Evolutionary conservation across 345 rosid genomes (phyloP), one percentile per base, ranked within the genome.

Genomic region (Eucalyptus pauciflora): DNA sequence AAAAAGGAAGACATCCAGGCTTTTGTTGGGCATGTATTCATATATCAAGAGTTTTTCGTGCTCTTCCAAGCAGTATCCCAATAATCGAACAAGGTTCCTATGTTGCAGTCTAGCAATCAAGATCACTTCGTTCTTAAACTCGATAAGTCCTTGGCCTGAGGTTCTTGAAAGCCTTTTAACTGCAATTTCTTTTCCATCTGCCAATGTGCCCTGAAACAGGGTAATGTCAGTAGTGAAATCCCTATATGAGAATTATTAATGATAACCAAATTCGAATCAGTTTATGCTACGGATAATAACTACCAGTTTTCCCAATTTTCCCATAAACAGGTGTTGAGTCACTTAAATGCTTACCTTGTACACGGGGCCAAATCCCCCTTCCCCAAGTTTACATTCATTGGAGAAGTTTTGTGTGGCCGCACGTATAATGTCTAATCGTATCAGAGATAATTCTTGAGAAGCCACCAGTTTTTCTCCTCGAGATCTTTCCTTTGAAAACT

Each of bases 361-460:
- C 10, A 93, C 92, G 2, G 94, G 93, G 31, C 95, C 94, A 52
- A 93, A 93, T 8, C 95, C 93, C 1, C 95, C 95, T 91, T 93
- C 93, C 79, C 93, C 94, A 13, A 94, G 93, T 88, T 93, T 94
- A 71, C 91, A 89, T 58, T 89, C 92, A 16, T 54, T 50, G 37
- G 88, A 81, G 50, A 93, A 92, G 43, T 90, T 41, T 2, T 86
- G 20, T 11, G 94, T 92, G 13, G 95, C 93, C 13, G 88, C 69
- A 2, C 50, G n/a, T 37, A 91, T 25, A 3, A 64, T 46, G 45
- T 83, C 88, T 15, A 93, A 88, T 4, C 58, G 91, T 46, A 93
- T 87, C 3, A 51, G n/a, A 85, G 91, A 90, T 16, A 89, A 50
- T 25, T 94, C 93, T 16, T 91, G 87, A 41, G 91, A 89, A 31